Conservation (phyloP, 2,329 filamentous ascomycete genomes). For the Claviceps monticola region DNA sequence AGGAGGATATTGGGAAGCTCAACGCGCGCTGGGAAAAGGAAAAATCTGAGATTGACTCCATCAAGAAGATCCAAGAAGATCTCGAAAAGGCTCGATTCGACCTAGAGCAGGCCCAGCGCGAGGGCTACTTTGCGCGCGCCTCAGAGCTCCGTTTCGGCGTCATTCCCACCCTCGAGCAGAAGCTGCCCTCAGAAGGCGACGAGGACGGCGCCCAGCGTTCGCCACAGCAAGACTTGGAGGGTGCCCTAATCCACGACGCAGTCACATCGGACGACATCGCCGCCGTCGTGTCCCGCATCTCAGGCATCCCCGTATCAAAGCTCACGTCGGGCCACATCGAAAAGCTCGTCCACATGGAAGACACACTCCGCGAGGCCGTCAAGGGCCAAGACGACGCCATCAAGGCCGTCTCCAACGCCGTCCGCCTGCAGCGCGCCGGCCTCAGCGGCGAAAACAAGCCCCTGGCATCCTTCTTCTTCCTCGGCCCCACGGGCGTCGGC, state of each 20-base stretch:
- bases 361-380: slow-evolving; percentile 68
- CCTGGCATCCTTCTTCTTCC: slow-evolving; percentile 91
- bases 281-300: slow-evolving; percentile 76
- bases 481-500: slow-evolving; percentile 89
- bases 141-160: slow-evolving; percentile 79
- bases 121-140: slow-evolving; percentile 81
- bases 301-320: slow-evolving; percentile 85
- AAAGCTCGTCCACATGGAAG: slow-evolving; percentile 92
- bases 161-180: slow-evolving; percentile 69
- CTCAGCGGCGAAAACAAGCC: slow-evolving; percentile 84
- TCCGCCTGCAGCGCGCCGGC: slow-evolving; percentile 85
- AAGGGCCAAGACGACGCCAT: slow-evolving; percentile 91
- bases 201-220: slow-evolving; percentile 10
- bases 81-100: slow-evolving; percentile 76
- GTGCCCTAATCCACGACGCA: slow-evolving; percentile 73
- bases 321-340: slow-evolving; percentile 88
- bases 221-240: slow-evolving; percentile 19
- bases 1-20: slow-evolving; percentile 61
- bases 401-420: slow-evolving; percentile 79
- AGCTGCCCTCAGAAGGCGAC: slow-evolving; percentile 62
- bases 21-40: slow-evolving; percentile 86
- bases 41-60: slow-evolving; percentile 66
- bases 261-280: slow-evolving; percentile 95
- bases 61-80: slow-evolving; percentile 81
- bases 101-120: slow-evolving; percentile 73